Base-by-base conservation (phyloP, 805 yeast species). In the Lachancea waltii region DNA sequence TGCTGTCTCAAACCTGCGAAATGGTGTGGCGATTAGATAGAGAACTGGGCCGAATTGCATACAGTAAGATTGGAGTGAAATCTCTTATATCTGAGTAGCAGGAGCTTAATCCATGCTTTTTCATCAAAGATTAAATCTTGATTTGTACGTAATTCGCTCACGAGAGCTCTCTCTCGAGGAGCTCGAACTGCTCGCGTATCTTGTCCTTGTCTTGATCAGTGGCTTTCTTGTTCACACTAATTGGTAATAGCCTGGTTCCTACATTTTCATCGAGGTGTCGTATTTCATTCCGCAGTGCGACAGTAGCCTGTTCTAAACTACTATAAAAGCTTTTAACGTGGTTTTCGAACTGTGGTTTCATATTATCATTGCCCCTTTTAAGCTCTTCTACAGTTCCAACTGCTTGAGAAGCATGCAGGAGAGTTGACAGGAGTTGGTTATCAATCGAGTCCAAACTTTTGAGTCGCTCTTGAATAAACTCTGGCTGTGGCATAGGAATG, bases 131-230 rank as follows among this genome's bases (percentile, higher is more conserved):
- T n/a, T n/a, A n/a, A n/a, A n/a, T n/a, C n/a, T n/a, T n/a, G 7
- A 23, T 4, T 23, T 23, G 4, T 4, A 23, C n/a, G n/a, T n/a
- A n/a, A 7, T 23, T 23, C 4, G 24, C 10, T 23, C 13, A 23
- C 13, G 26, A 23, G 15, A 32, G 20, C 22, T 37, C 36, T 7
- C 44, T 42, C 32, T 39, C 41, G 22, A 57, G 41, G 7, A 49
- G 32, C 6, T 32, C 33, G 15, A 51, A 36, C 32, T 58, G 63
- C 29, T 56, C 62, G 15, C 39, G 33, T 40, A 59, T 32, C 38
- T 58, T 58, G 30, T 54, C 61, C 26, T 56, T 55, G 38, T 58
- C 63, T 37, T 58, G 63, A 6, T 60, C 62, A 1, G 49, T 35
- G 11, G 61, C 60, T 33, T 53, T 54, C 46, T 59, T 59, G 36